phyloP scores from a whole-genome alignment of 306 rosid genomes.

The Gleditsia sinensis region DNA sequence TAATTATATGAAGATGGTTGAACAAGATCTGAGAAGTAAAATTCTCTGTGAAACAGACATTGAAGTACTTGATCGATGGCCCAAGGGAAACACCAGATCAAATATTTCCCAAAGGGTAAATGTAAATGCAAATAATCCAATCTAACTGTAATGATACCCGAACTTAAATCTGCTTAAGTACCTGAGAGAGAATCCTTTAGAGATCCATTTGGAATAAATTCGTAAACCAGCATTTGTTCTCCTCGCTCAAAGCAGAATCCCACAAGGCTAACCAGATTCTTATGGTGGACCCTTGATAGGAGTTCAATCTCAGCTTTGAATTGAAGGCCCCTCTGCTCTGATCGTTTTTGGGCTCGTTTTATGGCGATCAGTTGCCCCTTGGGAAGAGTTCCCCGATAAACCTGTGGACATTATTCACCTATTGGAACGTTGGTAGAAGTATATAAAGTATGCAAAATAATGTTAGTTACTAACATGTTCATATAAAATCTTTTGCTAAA shows the following conservation, averaged over 20 bases:
- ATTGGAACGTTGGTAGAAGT: background rate
- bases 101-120: too few species aligned
- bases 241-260: conserved; percentile 61
- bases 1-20: background rate
- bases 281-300: conserved; percentile 65
- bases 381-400: conserved; percentile 49
- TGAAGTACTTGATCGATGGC: too few species aligned
- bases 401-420: conserved; percentile 38
- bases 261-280: conserved; percentile 53
- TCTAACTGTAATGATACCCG: too few species aligned
- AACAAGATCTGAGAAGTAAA: too few species aligned
- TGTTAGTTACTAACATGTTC: background rate
- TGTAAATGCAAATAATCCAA: too few species aligned
- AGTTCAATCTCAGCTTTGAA: conserved; percentile 64
- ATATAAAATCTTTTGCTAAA: background rate
- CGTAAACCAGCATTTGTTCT: conserved; percentile 61
- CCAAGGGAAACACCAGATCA: too few species aligned
- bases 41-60: background rate
- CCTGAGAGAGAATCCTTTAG: conserved; percentile 50
- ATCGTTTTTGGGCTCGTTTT: conserved; percentile 47
- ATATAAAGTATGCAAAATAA: background rate
- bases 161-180: background rate
- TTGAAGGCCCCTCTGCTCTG: conserved; percentile 47
- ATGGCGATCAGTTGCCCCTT: conserved; percentile 50
- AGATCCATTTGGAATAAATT: conserved; percentile 52